Base-by-base conservation (phyloP, 23 red algal species). In the Pyropia yezoensis region DNA sequence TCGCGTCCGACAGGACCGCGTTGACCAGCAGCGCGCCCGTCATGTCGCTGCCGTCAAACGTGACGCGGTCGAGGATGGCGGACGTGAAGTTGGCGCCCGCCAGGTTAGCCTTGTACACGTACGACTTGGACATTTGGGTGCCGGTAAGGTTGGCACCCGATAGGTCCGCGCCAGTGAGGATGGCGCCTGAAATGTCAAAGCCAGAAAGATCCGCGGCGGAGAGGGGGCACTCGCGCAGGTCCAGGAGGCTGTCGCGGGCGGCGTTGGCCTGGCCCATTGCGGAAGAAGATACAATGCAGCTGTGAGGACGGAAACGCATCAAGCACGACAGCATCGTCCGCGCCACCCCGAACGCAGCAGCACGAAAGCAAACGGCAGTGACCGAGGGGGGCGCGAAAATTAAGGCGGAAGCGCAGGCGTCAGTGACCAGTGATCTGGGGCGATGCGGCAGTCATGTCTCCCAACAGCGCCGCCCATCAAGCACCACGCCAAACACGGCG, bases 221-320 rank as follows among this genome's bases (percentile, higher is more conserved):
- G 17, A 96, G 76, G 61, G 89, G 66, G 78, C 91, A 96, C 39
- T 89, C 77, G 32, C 91, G 82, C 12, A 78, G 52, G 53, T 96
- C 83, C 5, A 96, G 69, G 0, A 89, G 61, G 20, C 50, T 73
- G 71, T 96, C 91, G 17, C 91, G 71, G 14, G 83, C 84, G 26
- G 91, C 91, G 69, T 96, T 96, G 19, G 91, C 91, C 52, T 89
- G 83, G 4, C 91, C 91, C 16, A 96, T 96, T 19, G 91, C 70
- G 18, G 84, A 89, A 7, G 91, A 96, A 19, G 77, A 15, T 3
- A 62, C 17, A 3, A 9, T 22, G 67, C 77, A 82, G 14, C 77
- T 68, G 12, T 24, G 49, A 0, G 39, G 11, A 47, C 9, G 39
- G 39, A 47, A 13, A 47, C 0, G 39, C 39, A 47, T 1, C 3